These are phyloP conservation scores for Trichoderma atrobrunneum DNA, from an alignment of 2,329 filamentous ascomycete genomes.

Conservation along the genomic window DNA sequence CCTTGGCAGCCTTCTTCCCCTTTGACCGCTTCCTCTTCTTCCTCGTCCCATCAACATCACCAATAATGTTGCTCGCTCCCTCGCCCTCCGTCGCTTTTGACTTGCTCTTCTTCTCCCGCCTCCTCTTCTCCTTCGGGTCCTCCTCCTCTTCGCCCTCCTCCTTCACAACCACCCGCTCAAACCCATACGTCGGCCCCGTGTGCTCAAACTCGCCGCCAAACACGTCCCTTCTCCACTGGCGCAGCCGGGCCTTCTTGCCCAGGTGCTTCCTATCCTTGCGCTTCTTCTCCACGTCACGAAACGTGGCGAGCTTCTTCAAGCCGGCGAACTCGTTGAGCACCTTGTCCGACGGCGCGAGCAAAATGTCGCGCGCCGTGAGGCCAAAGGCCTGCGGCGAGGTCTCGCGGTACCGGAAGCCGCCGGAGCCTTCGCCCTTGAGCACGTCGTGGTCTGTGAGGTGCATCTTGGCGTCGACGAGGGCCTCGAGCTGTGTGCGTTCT, in stretches of 20 bases:
- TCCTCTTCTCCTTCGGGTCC: slow-evolving; percentile 17
- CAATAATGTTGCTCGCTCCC: slow-evolving; percentile 31
- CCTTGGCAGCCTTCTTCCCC: slow-evolving; percentile 34
- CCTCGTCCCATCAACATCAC: slow-evolving; percentile 30
- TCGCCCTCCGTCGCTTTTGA: slow-evolving; percentile 19
- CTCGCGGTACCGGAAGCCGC: slow-evolving; percentile 83
- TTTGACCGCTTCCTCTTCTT: slow-evolving; percentile 54
- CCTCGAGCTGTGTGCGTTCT: slow-evolving; percentile 80
- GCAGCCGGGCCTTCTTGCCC: slow-evolving; percentile 85
- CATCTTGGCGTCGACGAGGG: slow-evolving; percentile 78
- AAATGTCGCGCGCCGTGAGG: slow-evolving; percentile 83
- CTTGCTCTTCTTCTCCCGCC: slow-evolving; percentile 13
- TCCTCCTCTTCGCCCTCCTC: slow-evolving; percentile 23
- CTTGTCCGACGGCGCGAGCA: slow-evolving; percentile 79
- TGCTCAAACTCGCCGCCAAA: slow-evolving; percentile 59
- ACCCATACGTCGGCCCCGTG: slow-evolving; percentile 57
- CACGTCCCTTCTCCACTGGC: slow-evolving; percentile 74
- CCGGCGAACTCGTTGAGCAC: slow-evolving; percentile 88
- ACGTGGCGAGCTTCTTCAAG: slow-evolving; percentile 90
- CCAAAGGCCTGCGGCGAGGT: slow-evolving; percentile 89
- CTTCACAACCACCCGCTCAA: slow-evolving; percentile 40
- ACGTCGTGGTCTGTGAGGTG: slow-evolving; percentile 67
- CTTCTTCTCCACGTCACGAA: slow-evolving; percentile 87
- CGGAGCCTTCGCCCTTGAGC: slow-evolving; percentile 42
- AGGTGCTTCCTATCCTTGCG: slow-evolving; percentile 81